Base-by-base conservation (phyloP, 805 yeast genomes). In the Suhomyces sp. region DNA sequence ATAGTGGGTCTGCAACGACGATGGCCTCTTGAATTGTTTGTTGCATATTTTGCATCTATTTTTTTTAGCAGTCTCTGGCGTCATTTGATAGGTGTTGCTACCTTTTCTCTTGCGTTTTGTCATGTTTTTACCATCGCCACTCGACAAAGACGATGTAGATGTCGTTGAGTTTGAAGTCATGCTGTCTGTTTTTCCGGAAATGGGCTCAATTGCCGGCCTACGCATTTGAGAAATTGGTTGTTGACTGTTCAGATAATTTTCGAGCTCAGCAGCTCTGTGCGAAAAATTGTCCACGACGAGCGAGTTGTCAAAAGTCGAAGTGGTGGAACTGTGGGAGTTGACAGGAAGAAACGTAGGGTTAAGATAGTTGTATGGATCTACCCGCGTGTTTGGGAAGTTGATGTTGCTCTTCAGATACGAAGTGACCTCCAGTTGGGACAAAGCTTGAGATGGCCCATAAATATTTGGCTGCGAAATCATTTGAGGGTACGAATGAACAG, bases 11-110 rank as follows among this genome's bases (percentile, higher is more conserved):
- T 84, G 86, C 50, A 89, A 72, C 1, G 94, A 89, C 9, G 91
- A 85, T 7, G 96, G 92, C 62, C 96, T 80, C 59, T 88, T 85
- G 72, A 90, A 90, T 49, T 81, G 83, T 65, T 89, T 89, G 45
- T 81, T 78, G 66, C 97, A 89, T 15, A 84, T 77, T 43, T 67
- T 73, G 68, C 76, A 78, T 55, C 80, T 67, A 58, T 80, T 81
- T 46, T 76, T 59, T 41, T 68, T 69, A 0, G 79, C 78, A 2
- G 80, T 75, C 57, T 72, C 76, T 3, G 76, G 74, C 0, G 76
- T 65, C 79, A 73, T 76, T 47, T 60, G 61, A 20, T 37, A 50
- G 12, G 48, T 41, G 20, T 22, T 9, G 43, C 43, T 35, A 22
- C 40, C 45, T 33, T 19, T 29, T 41, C 51, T 31, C 21, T 43